Percentiles rank a stretch among this genome's conserved stretches.
These are phyloP conservation scores for Oryza punctata DNA, from an alignment of 176 grass and related monocot species.

Conservation along the genomic window DNA sequence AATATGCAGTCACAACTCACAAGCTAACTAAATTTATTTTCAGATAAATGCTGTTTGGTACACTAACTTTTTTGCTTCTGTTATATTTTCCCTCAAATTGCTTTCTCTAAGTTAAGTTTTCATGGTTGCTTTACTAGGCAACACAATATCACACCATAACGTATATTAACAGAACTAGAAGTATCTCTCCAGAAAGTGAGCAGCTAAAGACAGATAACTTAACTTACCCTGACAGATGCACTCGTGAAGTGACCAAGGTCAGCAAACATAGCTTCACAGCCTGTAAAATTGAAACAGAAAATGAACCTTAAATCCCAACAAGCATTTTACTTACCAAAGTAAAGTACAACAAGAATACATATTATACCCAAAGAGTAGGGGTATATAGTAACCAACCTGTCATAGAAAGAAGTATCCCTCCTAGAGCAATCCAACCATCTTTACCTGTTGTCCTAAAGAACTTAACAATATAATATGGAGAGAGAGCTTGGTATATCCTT, in stretches of 20 bases:
- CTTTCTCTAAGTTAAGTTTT: slow-evolving; percentile 1
- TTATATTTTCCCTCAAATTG: neutral
- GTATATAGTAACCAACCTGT: slow-evolving; percentile 64
- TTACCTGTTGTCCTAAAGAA: slow-evolving; percentile 80
- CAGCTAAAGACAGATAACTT: slow-evolving; percentile 14
- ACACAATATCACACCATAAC: slow-evolving; percentile 21
- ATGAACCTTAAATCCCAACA: slow-evolving; percentile 20
- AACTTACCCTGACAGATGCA: slow-evolving; percentile 85
- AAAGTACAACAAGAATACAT: neutral
- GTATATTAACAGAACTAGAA: slow-evolving; percentile 25
- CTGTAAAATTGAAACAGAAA: slow-evolving; percentile 48
- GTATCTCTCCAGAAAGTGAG: neutral
- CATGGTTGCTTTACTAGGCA: slow-evolving; percentile 22
- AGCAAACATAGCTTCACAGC: slow-evolving; percentile 97
- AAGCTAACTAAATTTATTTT: slow-evolving; percentile 10
- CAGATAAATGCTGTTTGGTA: slow-evolving; percentile 3
- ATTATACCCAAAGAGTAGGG: neutral
- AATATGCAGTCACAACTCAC: neutral
- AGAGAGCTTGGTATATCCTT: slow-evolving; percentile 76
- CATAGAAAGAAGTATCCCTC: slow-evolving; percentile 90
- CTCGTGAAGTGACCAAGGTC: slow-evolving; percentile 91
- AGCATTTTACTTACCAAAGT: neutral
- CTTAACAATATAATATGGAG: slow-evolving; percentile 79
- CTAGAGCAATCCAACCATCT: slow-evolving; percentile 97
- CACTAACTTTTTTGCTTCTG: slow-evolving; percentile 19